These are phyloP conservation scores for Suillus ampliporus DNA, from an alignment of 768 basidiomycete species.

Conservation along the genomic window DNA sequence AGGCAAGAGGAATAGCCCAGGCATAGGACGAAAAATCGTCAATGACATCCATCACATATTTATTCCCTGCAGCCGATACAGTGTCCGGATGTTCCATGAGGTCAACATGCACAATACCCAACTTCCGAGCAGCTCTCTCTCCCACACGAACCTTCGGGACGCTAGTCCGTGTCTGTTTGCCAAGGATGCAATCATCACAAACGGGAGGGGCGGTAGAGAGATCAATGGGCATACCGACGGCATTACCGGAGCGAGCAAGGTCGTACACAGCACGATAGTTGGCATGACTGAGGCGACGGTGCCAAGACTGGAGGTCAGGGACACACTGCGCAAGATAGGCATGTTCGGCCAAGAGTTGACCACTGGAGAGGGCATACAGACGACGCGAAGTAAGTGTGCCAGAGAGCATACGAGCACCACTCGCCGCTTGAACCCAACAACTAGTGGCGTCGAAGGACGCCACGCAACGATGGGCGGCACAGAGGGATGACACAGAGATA, in stretches of 20 bases:
- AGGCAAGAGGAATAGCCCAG: constrained; percentile 37
- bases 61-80: not conserved
- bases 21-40: constrained; percentile 19
- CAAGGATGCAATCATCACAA: constrained; percentile 43
- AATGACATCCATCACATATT: constrained; percentile 11
- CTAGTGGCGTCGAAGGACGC: constrained; percentile 25
- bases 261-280: constrained; percentile 30
- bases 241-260: constrained; percentile 22
- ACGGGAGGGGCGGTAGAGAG: constrained; percentile 21
- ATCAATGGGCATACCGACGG: constrained; percentile 13
- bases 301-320: constrained; percentile 32
- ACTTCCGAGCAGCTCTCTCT: constrained; percentile 27
- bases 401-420: constrained; percentile 1
- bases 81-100: constrained; percentile 26
- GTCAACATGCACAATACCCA: constrained; percentile 36
- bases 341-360: constrained; percentile 17
- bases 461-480: constrained; percentile 11
- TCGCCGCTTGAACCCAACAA: constrained; percentile 11
- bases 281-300: constrained; percentile 33
- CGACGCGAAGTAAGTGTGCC: not conserved
- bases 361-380: constrained; percentile 5
- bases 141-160: constrained; percentile 38
- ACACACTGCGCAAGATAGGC: constrained; percentile 15
- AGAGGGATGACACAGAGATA: constrained; percentile 28
- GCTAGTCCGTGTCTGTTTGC: constrained; percentile 42